A percentile compares a stretch with the other conserved stretches of the same genome.
These are phyloP conservation scores for Nemania bipapillata DNA, from an alignment of 2,329 filamentous ascomycete species.

Conservation along the genomic window DNA sequence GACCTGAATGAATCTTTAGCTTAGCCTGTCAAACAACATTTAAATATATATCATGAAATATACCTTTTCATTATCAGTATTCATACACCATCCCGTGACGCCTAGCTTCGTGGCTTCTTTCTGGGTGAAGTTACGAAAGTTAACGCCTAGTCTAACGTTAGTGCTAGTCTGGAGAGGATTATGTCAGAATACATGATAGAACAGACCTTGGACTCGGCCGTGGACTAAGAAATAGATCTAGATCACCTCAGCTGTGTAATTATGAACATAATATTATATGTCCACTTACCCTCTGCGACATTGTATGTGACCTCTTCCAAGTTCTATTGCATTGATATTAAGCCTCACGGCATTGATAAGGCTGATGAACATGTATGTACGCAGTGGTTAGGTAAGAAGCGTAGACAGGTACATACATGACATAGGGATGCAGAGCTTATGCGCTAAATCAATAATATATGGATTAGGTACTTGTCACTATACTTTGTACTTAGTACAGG, in stretches of 20 bases:
- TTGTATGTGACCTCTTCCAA: constrained; percentile 17
- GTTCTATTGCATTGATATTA: not conserved
- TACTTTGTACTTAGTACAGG: not conserved
- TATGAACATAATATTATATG: not conserved
- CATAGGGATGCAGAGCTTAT: not conserved
- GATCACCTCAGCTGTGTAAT: not conserved
- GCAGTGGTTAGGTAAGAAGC: too few species aligned
- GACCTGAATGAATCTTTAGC: constrained; percentile 70
- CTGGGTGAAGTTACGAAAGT: constrained; percentile 67
- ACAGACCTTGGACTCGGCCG: constrained; percentile 74
- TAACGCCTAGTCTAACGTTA: constrained; percentile 60
- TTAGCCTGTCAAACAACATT: constrained; percentile 27
- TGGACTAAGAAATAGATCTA: constrained; percentile 73
- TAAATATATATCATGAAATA: not conserved
- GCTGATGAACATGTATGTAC: not conserved
- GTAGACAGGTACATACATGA: too few species aligned
- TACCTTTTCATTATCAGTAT: constrained; percentile 67
- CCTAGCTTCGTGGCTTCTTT: constrained; percentile 62
- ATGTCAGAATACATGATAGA: not conserved
- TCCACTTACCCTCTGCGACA: constrained; percentile 39
- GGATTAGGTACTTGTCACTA: not conserved
- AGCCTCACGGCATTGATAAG: not conserved
- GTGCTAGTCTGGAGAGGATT: constrained; percentile 1
- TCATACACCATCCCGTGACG: constrained; percentile 71
- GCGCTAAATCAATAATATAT: not conserved